Evolutionary conservation across 2,329 filamentous ascomycete genomes (phyloP), one percentile per base, ranked within the genome.

Genomic region (Helotiales sp.): DNA sequence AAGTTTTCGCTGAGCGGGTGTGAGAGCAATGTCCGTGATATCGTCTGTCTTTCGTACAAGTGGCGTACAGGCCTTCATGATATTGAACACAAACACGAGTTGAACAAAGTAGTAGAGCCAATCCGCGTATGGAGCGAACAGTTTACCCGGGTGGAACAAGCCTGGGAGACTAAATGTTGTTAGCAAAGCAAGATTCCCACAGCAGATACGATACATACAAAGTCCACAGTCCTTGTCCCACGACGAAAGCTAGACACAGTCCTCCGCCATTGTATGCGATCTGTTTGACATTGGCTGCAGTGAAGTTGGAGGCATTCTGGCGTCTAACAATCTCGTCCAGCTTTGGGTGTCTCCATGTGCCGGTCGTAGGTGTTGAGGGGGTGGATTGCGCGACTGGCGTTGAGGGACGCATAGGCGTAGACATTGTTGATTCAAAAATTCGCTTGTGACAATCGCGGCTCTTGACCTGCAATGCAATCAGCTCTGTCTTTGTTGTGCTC

Each of bases 301-400:
- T 88, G 78, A 98, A 97, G 57, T 85, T 91, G 15, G 89, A 88
- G 22, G 89, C 90, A 78, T 92, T 90, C 77, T 93, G 92, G 61
- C 96, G 89, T 70, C 87, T 86, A 17, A 91, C 89, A 77, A 99
- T 96, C 80, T 98, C 95, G 75, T 93, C 86, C 71, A 97, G 85
- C 70, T 91, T 89, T 37, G 96, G 96, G 78, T 99, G 96, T 76
- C 89, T 88, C 95, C 96, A 99, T 77, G 90, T 93, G 64, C 95
- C 94, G 6, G 92, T 75, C 8, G 69, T 66, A 22, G 76, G 76
- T 34, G 73, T 76, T 15, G 73, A 71, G 30, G 76, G 70, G 6
- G 66, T 64, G 52, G 68, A 45, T 54, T 70, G 64, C 22, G 63
- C 59, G 22, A 62, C 58, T 24, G 74, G 74, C 20, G 74, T 75